Evolutionary conservation across 2,329 filamentous ascomycete species (phyloP), one percentile per base, ranked within the genome.

Genomic region (Phyllosticta capitalensis): DNA sequence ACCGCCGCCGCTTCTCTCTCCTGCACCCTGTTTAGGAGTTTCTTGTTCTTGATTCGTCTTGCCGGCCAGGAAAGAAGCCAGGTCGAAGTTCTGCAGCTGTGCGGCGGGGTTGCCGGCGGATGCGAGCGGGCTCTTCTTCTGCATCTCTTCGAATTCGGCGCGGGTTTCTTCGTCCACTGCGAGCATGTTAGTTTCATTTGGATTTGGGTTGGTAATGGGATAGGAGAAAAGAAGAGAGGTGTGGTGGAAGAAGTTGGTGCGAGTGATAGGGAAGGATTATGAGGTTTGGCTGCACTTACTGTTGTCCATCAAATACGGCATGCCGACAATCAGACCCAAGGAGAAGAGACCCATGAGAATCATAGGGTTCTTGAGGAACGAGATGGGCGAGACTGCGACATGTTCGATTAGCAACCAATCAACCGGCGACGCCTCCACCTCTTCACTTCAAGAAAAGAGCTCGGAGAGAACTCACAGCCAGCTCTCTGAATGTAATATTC

Each of bases 101-200:
- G 66, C 84, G 67, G 69, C 82, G 1, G 72, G 71, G 54, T 74
- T 69, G 9, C 56, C 56, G 30, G 67, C 66, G 17, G 65, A 79
- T 63, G 79, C 81, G 65, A 92, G 78, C 1, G 88, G 84, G 65
- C 84, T 86, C 63, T 83, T 83, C 75, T 91, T 90, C 73, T 94
- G 90, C 69, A 90, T 87, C 68, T 90, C 89, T 72, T 96, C 91
- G 71, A 94, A 96, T 72, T 97, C 94, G 67, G 89, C 90, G 67
- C 86, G 86, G 76, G 90, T 88, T 74, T 99, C 94, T n/a, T 90
- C 90, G 71, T 97, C 94, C 92, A 99, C 92, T 96, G 68, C 52
- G 30, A 50, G 19, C 33, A 24, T 28, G 21, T 24, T 4, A 22
- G 22, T 20, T 5, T 5, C n/a, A 48, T n/a, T 28, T 3, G 4